Conservation (phyloP, 768 basidiomycete species). For the Suillus decipiens region DNA sequence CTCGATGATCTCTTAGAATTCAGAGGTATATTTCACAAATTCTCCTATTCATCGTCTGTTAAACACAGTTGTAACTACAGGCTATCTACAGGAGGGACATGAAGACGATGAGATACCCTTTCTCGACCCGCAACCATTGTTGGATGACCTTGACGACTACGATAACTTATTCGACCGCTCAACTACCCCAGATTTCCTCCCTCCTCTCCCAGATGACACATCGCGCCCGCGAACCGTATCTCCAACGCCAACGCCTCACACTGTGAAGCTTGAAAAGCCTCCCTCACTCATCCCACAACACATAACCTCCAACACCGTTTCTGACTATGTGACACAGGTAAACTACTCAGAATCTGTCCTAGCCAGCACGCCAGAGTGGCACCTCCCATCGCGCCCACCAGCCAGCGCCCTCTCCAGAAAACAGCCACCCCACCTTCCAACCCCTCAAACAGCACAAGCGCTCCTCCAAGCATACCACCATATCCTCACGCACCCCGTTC, state of each 20-base stretch:
- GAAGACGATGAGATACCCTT: constrained; percentile 58
- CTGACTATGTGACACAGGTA: constrained; percentile 71
- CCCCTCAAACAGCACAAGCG: constrained; percentile 62
- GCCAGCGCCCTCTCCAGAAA: constrained; percentile 22
- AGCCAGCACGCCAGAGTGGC: constrained; percentile 65
- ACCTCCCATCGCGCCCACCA: constrained; percentile 53
- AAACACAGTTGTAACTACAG: constrained; percentile 40
- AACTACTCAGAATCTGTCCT: constrained; percentile 77
- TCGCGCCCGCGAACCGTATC: constrained; percentile 32
- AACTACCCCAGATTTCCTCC: constrained; percentile 35
- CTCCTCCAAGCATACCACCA: constrained; percentile 75
- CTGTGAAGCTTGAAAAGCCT: constrained; percentile 34
- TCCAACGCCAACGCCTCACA: constrained; percentile 37
- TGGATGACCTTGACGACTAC: constrained; percentile 9
- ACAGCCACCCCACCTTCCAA: constrained; percentile 37
- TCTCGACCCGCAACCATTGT: constrained; percentile 36
- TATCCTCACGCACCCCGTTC: constrained; percentile 70
- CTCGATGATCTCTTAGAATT: constrained; percentile 75
- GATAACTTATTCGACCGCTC: constrained; percentile 28
- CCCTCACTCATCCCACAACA: constrained; percentile 47
- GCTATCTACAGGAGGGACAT: constrained; percentile 60
- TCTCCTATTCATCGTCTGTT: constrained; percentile 4
- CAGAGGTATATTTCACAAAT: constrained; percentile 51
- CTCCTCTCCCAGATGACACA: constrained; percentile 33
- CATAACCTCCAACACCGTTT: constrained; percentile 44